Base-by-base conservation (phyloP, 2,329 filamentous ascomycete species). In the Colletotrichum lindemuthianum region DNA sequence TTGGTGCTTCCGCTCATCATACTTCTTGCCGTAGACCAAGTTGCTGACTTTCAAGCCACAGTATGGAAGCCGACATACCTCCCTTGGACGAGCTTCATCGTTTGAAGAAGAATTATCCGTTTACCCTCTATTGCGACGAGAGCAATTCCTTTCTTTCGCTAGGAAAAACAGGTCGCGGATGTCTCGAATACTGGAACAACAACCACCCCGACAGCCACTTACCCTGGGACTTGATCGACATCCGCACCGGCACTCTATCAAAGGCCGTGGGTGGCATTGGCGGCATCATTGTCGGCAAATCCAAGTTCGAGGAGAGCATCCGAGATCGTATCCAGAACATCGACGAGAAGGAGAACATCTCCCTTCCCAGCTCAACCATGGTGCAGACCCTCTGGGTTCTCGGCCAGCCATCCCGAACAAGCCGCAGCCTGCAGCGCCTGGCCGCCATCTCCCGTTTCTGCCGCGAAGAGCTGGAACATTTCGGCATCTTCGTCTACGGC, bases 111-210 rank as follows among this genome's bases (percentile, higher is more conserved):
- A 12, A 43, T 1, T 65, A 68, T 34, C 39, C 45, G 11, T 69
- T 69, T 13, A 52, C 49, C 4, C 45, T 69, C 1, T 68, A 63
- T 32, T 69, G 68, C 54, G 64, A 69, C 45, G 68, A 69, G 33
- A 59, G 64, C 1, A 65, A 67, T 36, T 67, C 68, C 0, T 67
- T 69, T 15, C 47, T 68, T 2, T 65, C 67, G 2, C 47, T 67
- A 4, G 68, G 68, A 0, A 58, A 49, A 37, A 68, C 55, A 11
- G 68, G 68, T 7, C 60, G 55, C 5, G 67, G 68, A 32, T 68
- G 64, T 15, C 33, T 68, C 24, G 67, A 69, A 39, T 49, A 64
- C 51, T 67, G 66, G 64, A 69, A 65, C 12, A 58, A 68, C 24
- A 40, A 37, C 16, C 64, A 68, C 4, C 16, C 55, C 15, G 52